Evolutionary conservation across 768 basidiomycete species (phyloP).

Genomic region (Tylopilus vinaceipallidus): DNA sequence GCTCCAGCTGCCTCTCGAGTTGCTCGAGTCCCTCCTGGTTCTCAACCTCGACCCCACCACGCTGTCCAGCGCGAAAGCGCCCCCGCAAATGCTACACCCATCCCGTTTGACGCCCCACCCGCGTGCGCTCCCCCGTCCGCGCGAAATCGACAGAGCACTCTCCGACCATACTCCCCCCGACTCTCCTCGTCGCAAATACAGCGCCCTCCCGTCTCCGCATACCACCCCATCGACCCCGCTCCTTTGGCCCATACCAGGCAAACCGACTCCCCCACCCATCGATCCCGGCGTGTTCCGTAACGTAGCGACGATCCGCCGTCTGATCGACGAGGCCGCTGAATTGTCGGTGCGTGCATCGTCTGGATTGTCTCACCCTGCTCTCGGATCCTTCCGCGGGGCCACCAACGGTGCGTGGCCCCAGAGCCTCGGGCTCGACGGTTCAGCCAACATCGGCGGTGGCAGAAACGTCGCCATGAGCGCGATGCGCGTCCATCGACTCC

Average conservation of each 20-base stretch:
- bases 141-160: slow-evolving; percentile 40
- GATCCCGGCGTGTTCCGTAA: slow-evolving; percentile 86
- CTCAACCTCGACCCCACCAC: slow-evolving; percentile 77
- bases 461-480: slow-evolving; percentile 82
- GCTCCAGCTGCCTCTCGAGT: slow-evolving; percentile 84
- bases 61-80: slow-evolving; percentile 46
- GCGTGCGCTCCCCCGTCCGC: slow-evolving; percentile 24
- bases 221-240: slow-evolving; percentile 39
- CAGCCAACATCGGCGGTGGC: slow-evolving; percentile 55
- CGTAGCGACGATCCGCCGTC: slow-evolving; percentile 68
- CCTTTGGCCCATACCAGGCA: slow-evolving; percentile 57
- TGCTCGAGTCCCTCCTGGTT: slow-evolving; percentile 76
- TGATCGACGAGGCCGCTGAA: slow-evolving; percentile 89
- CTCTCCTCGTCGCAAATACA: slow-evolving; percentile 38
- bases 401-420: slow-evolving; percentile 59
- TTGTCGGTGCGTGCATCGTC: slow-evolving; percentile 86
- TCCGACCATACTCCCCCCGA: slow-evolving; percentile 43
- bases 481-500: slow-evolving; percentile 75
- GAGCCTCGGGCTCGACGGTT: slow-evolving; percentile 58
- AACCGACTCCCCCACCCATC: slow-evolving; percentile 79
- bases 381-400: slow-evolving; percentile 59
- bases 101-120: background rate
- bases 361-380: slow-evolving; percentile 71
- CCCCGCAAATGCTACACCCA: slow-evolving; percentile 33
- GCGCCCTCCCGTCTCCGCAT: slow-evolving; percentile 34